Percentiles rank a stretch among this genome's conserved stretches.
phyloP scores from a whole-genome alignment of 1,284 basidiomycete species.

The Pseudozyma flocculosa region DNA sequence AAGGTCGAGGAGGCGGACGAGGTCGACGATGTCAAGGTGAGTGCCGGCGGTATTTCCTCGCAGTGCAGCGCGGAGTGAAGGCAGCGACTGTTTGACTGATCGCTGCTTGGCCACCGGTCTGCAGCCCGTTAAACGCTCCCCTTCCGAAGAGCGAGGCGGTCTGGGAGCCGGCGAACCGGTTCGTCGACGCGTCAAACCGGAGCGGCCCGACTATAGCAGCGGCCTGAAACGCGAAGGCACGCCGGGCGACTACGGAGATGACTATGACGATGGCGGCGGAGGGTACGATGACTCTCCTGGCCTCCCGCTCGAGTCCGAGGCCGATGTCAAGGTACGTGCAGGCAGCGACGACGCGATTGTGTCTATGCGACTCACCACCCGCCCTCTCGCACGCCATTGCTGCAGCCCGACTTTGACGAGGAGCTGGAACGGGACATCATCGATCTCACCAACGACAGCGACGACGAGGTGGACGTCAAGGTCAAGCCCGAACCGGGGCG shows the following conservation, averaged over 20 bases:
- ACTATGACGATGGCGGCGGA: background rate
- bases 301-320: background rate
- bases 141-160: no score
- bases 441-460: slow-evolving; percentile 10
- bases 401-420: slow-evolving; percentile 20
- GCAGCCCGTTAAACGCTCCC: no score
- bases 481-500: background rate
- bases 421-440: slow-evolving; percentile 12
- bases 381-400: no score
- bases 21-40: slow-evolving; percentile 14
- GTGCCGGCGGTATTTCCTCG: no score
- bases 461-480: background rate
- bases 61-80: no score
- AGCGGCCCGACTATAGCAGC: background rate
- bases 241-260: background rate
- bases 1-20: slow-evolving; percentile 30
- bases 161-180: no score
- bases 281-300: no score
- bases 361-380: no score
- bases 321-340: background rate
- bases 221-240: background rate
- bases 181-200: background rate
- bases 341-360: no score
- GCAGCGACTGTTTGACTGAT: no score
- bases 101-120: no score